Evolutionary conservation across 2,329 filamentous ascomycete genomes (phyloP).

Genomic region (Monosporascus sp.): DNA sequence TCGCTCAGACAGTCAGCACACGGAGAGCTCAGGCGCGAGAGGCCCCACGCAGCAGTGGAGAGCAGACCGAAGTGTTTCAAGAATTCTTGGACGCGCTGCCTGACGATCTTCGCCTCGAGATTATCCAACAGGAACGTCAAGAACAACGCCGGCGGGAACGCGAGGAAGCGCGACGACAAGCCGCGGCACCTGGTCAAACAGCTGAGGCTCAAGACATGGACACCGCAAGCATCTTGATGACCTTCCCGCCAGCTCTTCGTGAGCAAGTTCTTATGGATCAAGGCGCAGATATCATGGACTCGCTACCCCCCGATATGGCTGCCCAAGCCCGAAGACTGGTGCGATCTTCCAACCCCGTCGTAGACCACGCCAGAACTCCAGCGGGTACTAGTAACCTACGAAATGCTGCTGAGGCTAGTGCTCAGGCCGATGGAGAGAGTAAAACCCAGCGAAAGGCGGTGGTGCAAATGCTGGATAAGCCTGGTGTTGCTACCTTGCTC

Average conservation of each 20-base stretch:
- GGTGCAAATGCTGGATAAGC: constrained; percentile 95
- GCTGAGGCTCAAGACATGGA: constrained; percentile 67
- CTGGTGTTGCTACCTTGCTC: constrained; percentile 89
- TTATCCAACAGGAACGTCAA: constrained; percentile 83
- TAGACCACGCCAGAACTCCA: constrained; percentile 38
- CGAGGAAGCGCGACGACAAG: constrained; percentile 69
- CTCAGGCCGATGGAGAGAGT: constrained; percentile 34
- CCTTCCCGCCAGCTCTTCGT: constrained; percentile 76
- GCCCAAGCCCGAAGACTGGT: constrained; percentile 74
- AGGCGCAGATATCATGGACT: constrained; percentile 78
- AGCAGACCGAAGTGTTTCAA: constrained; percentile 78
- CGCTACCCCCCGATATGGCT: constrained; percentile 78
- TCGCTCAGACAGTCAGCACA: constrained; percentile 82
- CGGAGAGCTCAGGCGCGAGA: constrained; percentile 72
- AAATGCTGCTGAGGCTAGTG: constrained; percentile 18
- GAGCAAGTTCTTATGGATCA: constrained; percentile 88
- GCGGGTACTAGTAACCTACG: constrained; percentile 15
- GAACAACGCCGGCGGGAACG: constrained; percentile 85
- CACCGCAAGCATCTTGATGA: constrained; percentile 84
- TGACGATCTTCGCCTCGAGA: constrained; percentile 81
- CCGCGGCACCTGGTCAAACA: constrained; percentile 48
- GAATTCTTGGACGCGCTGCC: constrained; percentile 93
- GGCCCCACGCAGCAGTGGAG: constrained; percentile 61
- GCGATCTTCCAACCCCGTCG: constrained; percentile 29
- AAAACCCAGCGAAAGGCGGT: constrained; percentile 74